Percentiles rank a stretch among this genome's conserved stretches.
Evolutionary conservation across 441 rosid species (phyloP).

Genomic region (Brassica balearica): DNA sequence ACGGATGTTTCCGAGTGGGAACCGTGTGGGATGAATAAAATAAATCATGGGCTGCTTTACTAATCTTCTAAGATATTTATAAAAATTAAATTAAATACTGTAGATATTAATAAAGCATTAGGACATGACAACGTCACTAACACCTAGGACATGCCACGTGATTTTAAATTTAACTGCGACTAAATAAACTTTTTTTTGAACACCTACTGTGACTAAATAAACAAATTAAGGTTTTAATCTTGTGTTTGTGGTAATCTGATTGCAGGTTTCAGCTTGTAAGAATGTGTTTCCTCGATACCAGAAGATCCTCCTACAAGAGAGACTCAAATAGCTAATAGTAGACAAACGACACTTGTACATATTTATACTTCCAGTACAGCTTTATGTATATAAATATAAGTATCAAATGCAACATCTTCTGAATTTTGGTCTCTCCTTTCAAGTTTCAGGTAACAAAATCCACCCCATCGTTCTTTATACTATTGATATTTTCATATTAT

Average conservation of each 20-base stretch:
- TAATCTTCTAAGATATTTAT: too few species aligned
- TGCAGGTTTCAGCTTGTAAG: slow-evolving; percentile 78
- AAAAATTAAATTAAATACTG: not conserved
- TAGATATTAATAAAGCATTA: slow-evolving; percentile 23
- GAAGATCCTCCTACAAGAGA: slow-evolving; percentile 63
- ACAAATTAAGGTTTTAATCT: not conserved
- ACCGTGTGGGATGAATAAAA: slow-evolving; percentile 41
- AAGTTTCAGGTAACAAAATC: slow-evolving; percentile 38
- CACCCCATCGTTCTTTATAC: slow-evolving; percentile 10
- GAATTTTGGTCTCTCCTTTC: slow-evolving; percentile 25
- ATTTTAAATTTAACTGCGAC: not conserved
- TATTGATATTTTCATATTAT: slow-evolving; percentile 12
- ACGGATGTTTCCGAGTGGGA: slow-evolving; percentile 44
- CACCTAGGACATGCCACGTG: slow-evolving; percentile 29
- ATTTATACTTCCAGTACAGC: slow-evolving; percentile 28
- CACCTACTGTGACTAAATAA: not conserved
- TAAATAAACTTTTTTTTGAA: not conserved
- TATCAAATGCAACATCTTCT: slow-evolving; percentile 23
- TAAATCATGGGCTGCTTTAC: slow-evolving; percentile 13
- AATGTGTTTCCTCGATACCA: slow-evolving; percentile 74
- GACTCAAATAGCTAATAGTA: slow-evolving; percentile 53
- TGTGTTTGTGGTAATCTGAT: slow-evolving; percentile 12
- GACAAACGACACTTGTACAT: slow-evolving; percentile 35
- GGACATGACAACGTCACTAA: slow-evolving; percentile 33
- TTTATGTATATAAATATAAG: slow-evolving; percentile 22